Evolutionary conservation across 1,139 yeast genomes (phyloP), one percentile per base, ranked within the genome.

Genomic region (Sugiyamaella sp.): DNA sequence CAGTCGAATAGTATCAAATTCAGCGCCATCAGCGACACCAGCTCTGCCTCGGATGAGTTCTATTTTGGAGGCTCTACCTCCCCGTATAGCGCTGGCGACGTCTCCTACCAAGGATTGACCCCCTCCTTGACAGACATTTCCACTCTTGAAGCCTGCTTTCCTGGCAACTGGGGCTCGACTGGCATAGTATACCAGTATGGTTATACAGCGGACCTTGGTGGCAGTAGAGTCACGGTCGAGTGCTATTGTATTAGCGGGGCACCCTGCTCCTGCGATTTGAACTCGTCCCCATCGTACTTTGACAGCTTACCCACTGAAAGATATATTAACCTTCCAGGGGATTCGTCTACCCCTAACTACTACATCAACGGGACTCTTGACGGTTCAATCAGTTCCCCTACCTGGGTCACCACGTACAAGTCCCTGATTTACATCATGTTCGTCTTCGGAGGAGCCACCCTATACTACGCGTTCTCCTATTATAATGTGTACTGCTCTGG

Each of bases 61-160:
- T 41, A 41, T 19, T 16, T 17, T 21, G 45, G 45, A 10, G 45
- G 45, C 4, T 41, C 45, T 14, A 27, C 33, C 4, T 9, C 27
- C 10, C 29, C 45, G 25, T 24, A n/a, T n/a, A 41, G 25, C 25
- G 19, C 45, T 25, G 45, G 45, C 14, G 45, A 41, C 10, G 21
- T n/a, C 12, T 20, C 45, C 4, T 10, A 6, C 8, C 32, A 14
- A 2, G 45, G 45, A n/a, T 12, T 22, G 17, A 8, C n/a, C 25
- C 20, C 45, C 14, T 16, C 17, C 2, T n/a, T 33, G 19, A 24
- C 14, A n/a, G 25, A 24, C 12, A 19, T 22, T 3, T 39, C 25
- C 16, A 17, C 10, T 2, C 16, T 39, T 3, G 43, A 39, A 19
- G 8, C 25, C 14, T 20, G 19, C 3, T 39, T 16, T n/a, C 43